These are phyloP conservation scores for Ceratobasidium sp. DNA, from an alignment of 1,284 basidiomycete species.

Conservation along the genomic window DNA sequence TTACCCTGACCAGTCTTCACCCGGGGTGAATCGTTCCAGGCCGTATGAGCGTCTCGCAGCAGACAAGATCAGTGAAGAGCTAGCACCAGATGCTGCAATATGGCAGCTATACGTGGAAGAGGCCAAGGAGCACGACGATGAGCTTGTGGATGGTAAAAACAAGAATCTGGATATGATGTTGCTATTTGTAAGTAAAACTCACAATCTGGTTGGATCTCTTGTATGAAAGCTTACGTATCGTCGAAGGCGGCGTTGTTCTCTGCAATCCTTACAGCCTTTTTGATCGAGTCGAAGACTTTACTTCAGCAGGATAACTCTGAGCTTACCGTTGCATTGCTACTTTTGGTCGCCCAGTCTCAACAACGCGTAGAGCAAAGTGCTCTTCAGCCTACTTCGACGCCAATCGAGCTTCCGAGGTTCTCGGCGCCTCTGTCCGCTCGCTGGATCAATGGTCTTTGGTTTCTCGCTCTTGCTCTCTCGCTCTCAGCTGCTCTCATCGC, in stretches of 20 bases:
- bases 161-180: conserved; percentile 7
- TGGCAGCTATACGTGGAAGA: conserved; percentile 1
- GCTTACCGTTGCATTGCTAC: not conserved
- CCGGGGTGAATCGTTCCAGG: no score
- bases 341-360: conserved; percentile 30
- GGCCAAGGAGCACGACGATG: not conserved
- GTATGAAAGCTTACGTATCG: not conserved
- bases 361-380: not conserved
- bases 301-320: conserved; percentile 16
- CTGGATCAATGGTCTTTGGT: conserved; percentile 31
- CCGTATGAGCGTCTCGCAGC: no score
- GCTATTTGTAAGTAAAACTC: not conserved
- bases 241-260: conserved; percentile 34
- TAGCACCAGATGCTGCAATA: not conserved
- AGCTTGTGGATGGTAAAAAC: not conserved
- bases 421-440: not conserved
- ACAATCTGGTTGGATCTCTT: not conserved
- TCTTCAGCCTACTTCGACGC: not conserved
- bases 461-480: conserved; percentile 12
- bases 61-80: conserved; percentile 11
- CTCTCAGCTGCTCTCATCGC: conserved; percentile 19
- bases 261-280: conserved; percentile 33
- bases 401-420: not conserved
- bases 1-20: no score
- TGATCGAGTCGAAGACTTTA: conserved; percentile 12